Base-by-base conservation (phyloP, 2,329 filamentous ascomycete genomes). In the Paracorniculantispora psalliotae region DNA sequence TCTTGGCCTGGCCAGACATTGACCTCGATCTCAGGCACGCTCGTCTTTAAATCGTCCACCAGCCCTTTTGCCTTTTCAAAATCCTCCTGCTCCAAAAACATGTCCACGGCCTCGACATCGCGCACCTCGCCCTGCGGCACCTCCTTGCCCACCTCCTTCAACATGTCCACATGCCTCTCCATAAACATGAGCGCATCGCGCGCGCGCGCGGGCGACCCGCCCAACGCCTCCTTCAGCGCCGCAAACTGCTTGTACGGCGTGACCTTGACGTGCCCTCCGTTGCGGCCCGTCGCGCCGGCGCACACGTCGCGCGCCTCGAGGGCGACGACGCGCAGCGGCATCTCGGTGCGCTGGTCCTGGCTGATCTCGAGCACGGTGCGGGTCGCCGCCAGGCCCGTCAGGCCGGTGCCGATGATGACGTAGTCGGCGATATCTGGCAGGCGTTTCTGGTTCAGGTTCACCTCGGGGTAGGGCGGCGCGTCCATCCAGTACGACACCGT, bases 351-450 rank as follows among this genome's bases (percentile, higher is more conserved):
- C 52, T 57, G 37, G 17, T 46, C 21, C 3, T 23, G 41, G 1
- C 67, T 66, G 0, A 72, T 55, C 19, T 71, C 69, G 0, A 71
- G 63, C 3, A 71, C 59, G 0, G 67, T 65, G 57, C 64, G 71
- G 1, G 65, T 66, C 1, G 68, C 63, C 1, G 69, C 64, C 4
- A 73, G 75, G 10, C 75, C 79, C 1, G 80, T 78, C 60, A 84
- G 83, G 1, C 82, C 82, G 37, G 80, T 82, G 23, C 82, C 81
- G 62, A 84, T 77, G 43, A 84, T 75, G 19, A 80, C 75, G 2
- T 82, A 67, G 59, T 84, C 81, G 6, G 74, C 75, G 7, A 70
- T 65, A 1, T 64, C 47, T 0, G 77, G 76, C 8, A 80, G 65
- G 2, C 61, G 60, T 2, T 67, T 61, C 33, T 68, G 68, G 2